These are phyloP conservation scores for Andrographis paniculata DNA, from an alignment of 305 asterid genomes.

Conservation along the genomic window DNA sequence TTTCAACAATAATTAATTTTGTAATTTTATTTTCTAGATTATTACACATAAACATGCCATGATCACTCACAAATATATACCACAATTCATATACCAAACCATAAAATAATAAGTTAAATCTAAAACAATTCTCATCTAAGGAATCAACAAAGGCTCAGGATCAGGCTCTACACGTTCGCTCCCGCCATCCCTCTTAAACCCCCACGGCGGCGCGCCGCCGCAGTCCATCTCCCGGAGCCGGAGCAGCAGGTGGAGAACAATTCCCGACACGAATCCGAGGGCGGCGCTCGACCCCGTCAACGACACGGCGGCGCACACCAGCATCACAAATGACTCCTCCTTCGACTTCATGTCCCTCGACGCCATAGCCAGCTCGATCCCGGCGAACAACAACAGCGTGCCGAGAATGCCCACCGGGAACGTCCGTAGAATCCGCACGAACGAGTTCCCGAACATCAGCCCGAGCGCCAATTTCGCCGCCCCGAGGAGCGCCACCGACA, in stretches of 20 bases:
- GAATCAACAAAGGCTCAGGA: too few relatives aligned
- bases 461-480: conserved; percentile 58
- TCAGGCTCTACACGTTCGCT: too few relatives aligned
- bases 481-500: conserved; percentile 71
- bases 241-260: conserved; percentile 49
- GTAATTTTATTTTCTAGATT: too few relatives aligned
- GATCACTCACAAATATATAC: too few relatives aligned
- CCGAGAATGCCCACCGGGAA: conserved; percentile 88
- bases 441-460: conserved; percentile 68
- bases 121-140: too few relatives aligned
- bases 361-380: conserved; percentile 87
- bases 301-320: conserved; percentile 81
- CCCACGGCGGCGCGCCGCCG: too few relatives aligned
- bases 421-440: conserved; percentile 48
- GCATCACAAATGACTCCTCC: conserved; percentile 83
- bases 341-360: conserved; percentile 84
- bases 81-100: too few relatives aligned
- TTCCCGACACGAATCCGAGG: conserved; percentile 63
- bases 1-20: too few relatives aligned
- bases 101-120: too few relatives aligned
- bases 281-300: conserved; percentile 87
- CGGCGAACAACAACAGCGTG: conserved; percentile 69
- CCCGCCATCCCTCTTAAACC: too few relatives aligned
- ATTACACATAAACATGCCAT: too few relatives aligned
- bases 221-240: too few relatives aligned